Base-by-base conservation (phyloP, 2,329 filamentous ascomycete species). In the Colletotrichum siamense region DNA sequence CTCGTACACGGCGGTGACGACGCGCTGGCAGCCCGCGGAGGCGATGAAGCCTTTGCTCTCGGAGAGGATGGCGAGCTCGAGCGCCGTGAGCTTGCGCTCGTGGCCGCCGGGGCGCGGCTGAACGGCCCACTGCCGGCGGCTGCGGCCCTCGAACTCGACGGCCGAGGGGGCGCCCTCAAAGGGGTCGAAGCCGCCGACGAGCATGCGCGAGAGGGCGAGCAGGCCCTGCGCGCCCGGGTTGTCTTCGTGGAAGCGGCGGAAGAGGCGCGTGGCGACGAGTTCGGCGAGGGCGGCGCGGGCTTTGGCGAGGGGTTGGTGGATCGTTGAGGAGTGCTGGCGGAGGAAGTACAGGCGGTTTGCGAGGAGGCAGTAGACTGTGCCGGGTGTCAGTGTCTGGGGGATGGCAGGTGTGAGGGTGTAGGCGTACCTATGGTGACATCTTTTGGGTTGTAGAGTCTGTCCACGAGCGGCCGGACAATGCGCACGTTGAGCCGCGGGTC, bases 341-440 rank as follows among this genome's bases (percentile, higher is more conserved):
- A 94, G 86, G 80, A 95, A 95, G 77, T 94, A 92, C 71, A 92
- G 89, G 16, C 92, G 89, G 79, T 95, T 95, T 73, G 94, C 93
- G 30, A 95, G 87, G 26, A 95, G 86, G 82, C 93, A 95, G 81
- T 94, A 95, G 1, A 95, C 92, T 91, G 78, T 18, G 10, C 24
- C 44, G 3, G n/a, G 24, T 44, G 55, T 75, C 16, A 75, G 55
- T 77, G 22, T 44, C 26, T 65, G 10, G 44, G 22, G 24, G 3
- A n/a, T 39, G 30, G 7, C 49, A 13, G 28, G n/a, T 24, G 8
- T 4, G 39, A 32, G 16, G 30, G 8, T 12, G 22, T 6, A n/a
- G 66, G 75, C 86, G 73, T 83, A 91, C 90, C 88, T 69, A 93
- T 88, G 2, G 92, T 93, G 39, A 93, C 89, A 83, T 95, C 93